phyloP scores from a whole-genome alignment of 2,329 filamentous ascomycete species.

The Penicillium sp. region DNA sequence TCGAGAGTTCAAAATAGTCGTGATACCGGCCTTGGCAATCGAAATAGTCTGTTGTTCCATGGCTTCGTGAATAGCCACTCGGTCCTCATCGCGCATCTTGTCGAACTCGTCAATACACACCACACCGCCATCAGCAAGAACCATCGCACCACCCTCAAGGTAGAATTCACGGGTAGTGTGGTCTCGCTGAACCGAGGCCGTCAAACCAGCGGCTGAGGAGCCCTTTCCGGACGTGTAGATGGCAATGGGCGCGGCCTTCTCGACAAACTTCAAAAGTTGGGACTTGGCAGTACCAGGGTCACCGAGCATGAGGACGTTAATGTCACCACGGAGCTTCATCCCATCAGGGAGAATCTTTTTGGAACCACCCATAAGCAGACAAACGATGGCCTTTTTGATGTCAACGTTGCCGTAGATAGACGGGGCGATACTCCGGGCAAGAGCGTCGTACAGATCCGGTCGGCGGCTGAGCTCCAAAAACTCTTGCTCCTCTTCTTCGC shows the following conservation, averaged over 20 bases:
- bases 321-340: conserved; percentile 96
- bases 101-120: conserved; percentile 99
- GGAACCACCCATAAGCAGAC: conserved; percentile 87
- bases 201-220: conserved; percentile 95
- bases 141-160: conserved; percentile 97
- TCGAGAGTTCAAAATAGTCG: conserved; percentile 92
- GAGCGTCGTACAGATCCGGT: conserved; percentile 87
- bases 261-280: conserved; percentile 94
- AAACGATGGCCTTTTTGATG: conserved; percentile 97
- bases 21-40: conserved; percentile 97
- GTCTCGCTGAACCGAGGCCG: conserved; percentile 93
- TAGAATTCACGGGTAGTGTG: conserved; percentile 94
- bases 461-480: conserved; percentile 88
- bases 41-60: conserved; percentile 99
- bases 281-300: conserved; percentile 98
- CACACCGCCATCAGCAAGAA: conserved; percentile 92
- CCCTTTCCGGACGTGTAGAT: conserved; percentile 99
- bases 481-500: conserved; percentile 95
- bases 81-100: conserved; percentile 98
- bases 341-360: conserved; percentile 98
- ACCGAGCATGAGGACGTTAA: conserved; percentile 94
- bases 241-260: conserved; percentile 92
- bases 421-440: conserved; percentile 90
- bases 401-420: conserved; percentile 96
- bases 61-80: conserved; percentile 97